These are phyloP conservation scores for Colletotrichum trifolii DNA, from an alignment of 2,329 filamentous ascomycete species.

Conservation along the genomic window DNA sequence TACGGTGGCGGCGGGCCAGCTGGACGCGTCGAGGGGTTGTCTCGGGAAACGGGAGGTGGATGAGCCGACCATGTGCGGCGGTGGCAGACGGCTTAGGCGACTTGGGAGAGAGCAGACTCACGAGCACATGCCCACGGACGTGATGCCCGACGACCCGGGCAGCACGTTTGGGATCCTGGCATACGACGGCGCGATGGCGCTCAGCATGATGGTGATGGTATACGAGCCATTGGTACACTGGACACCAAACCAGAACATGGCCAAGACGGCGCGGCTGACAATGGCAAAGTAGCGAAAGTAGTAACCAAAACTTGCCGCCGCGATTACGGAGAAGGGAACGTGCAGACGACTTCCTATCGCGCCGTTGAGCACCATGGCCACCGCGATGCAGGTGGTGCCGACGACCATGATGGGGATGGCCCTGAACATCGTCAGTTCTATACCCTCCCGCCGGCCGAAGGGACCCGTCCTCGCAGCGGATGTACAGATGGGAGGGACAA, in stretches of 20 bases:
- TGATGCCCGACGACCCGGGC: slow-evolving; percentile 62
- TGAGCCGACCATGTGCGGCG: no score
- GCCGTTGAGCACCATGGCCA: slow-evolving; percentile 54
- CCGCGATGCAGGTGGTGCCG: slow-evolving; percentile 56
- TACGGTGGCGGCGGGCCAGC: no score
- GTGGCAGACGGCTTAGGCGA: no score
- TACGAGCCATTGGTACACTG: slow-evolving; percentile 49
- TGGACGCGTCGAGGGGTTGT: no score
- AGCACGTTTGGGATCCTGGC: slow-evolving; percentile 63
- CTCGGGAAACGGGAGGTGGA: no score
- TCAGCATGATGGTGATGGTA: slow-evolving; percentile 49
- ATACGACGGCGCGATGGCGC: slow-evolving; percentile 66
- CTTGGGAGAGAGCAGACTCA: slow-evolving; percentile 1
- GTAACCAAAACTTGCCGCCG: slow-evolving; percentile 50
- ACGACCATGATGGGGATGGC: slow-evolving; percentile 44
- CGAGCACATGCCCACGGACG: slow-evolving; percentile 40
- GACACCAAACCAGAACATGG: slow-evolving; percentile 71
- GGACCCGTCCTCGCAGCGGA: no score
- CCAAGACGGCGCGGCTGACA: slow-evolving; percentile 54
- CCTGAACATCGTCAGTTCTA: slow-evolving; percentile 1
- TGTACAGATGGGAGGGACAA: no score
- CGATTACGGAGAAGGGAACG: slow-evolving; percentile 50
- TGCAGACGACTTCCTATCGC: slow-evolving; percentile 49
- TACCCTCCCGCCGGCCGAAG: background rate
- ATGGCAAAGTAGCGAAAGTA: slow-evolving; percentile 48